A percentile compares a stretch with the other conserved stretches of the same genome.
Evolutionary conservation across 2,329 filamentous ascomycete genomes (phyloP).

Genomic region (Tolypocladium paradoxum): DNA sequence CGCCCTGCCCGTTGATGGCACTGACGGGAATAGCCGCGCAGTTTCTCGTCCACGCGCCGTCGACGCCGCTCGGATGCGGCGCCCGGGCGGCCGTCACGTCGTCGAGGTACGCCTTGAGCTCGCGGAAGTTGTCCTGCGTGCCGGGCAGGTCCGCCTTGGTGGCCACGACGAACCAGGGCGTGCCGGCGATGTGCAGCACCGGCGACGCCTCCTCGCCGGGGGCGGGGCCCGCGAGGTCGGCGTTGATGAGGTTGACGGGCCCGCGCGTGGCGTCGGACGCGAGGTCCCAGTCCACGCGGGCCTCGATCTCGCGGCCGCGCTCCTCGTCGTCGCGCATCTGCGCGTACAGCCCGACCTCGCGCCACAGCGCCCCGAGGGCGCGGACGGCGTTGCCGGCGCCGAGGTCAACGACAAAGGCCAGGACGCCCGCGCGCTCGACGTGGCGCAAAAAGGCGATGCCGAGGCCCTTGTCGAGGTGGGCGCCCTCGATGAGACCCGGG

Average conservation of each 20-base stretch:
- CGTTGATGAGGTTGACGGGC: slow-evolving; percentile 14
- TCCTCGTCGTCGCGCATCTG: slow-evolving; percentile 67
- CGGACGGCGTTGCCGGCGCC: slow-evolving; percentile 66
- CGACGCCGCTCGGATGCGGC: slow-evolving; percentile 61
- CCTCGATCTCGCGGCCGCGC: slow-evolving; percentile 48
- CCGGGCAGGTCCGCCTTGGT: slow-evolving; percentile 80
- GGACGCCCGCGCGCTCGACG: slow-evolving; percentile 83
- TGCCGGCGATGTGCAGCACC: slow-evolving; percentile 70
- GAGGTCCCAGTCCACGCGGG: slow-evolving; percentile 47
- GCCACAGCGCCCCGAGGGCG: slow-evolving; percentile 76
- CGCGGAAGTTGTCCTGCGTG: slow-evolving; percentile 67
- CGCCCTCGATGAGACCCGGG: slow-evolving; percentile 83
- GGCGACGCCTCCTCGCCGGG: slow-evolving; percentile 9
- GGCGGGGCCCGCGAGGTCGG: slow-evolving; percentile 7
- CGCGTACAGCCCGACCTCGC: slow-evolving; percentile 79
- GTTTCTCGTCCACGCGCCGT: slow-evolving; percentile 46
- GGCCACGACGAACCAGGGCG: slow-evolving; percentile 93
- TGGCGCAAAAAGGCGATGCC: slow-evolving; percentile 89
- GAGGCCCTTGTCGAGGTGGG: slow-evolving; percentile 82
- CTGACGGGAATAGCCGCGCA: slow-evolving; percentile 73
- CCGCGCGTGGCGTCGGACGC: slow-evolving; percentile 29
- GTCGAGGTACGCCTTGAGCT: slow-evolving; percentile 60
- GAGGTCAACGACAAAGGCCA: slow-evolving; percentile 90
- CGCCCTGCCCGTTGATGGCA: slow-evolving; percentile 77
- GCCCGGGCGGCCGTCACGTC: slow-evolving; percentile 50